These are phyloP conservation scores for Kondoa malvinella DNA, from an alignment of 768 basidiomycete genomes.

Conservation along the genomic window DNA sequence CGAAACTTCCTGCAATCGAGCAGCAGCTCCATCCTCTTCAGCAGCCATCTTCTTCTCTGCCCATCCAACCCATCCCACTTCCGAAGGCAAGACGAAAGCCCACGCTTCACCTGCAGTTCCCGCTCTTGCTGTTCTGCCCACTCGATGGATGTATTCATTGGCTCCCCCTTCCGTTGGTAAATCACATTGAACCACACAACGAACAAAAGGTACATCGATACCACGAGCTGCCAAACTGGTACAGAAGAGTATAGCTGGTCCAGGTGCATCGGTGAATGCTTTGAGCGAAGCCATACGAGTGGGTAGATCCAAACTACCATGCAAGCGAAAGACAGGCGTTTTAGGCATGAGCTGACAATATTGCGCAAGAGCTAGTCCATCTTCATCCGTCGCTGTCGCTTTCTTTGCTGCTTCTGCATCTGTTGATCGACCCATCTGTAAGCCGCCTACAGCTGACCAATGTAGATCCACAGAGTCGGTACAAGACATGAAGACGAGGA, in stretches of 20 bases:
- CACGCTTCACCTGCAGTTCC: conserved; percentile 92
- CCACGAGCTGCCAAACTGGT: conserved; percentile 98
- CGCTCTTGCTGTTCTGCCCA: conserved; percentile 90
- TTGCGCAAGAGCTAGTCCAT: conserved; percentile 21
- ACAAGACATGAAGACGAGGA: conserved; percentile 90
- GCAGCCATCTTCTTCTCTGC: conserved; percentile 57
- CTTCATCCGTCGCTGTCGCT: conserved; percentile 24
- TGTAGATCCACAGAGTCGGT: conserved; percentile 97
- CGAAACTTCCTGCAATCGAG: conserved; percentile 42
- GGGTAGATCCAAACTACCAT: conserved; percentile 72
- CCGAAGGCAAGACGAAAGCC: conserved; percentile 74
- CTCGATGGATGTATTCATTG: conserved; percentile 90
- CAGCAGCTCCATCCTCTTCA: conserved; percentile 19
- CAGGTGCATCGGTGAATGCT: conserved; percentile 45
- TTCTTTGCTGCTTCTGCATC: conserved; percentile 28
- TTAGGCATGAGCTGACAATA: conserved; percentile 60
- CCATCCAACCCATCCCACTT: conserved; percentile 79
- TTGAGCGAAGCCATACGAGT: conserved; percentile 67
- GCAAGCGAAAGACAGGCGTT: conserved; percentile 67
- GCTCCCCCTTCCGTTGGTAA: conserved; percentile 90
- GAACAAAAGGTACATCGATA: conserved; percentile 82
- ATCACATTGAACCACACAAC: conserved; percentile 88
- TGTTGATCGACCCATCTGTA: conserved; percentile 42
- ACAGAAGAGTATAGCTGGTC: conserved; percentile 60
- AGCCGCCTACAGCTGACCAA: conserved; percentile 62